Evolutionary conservation across 2,329 filamentous ascomycete genomes (phyloP).

Genomic region (Diaporthe helianthi): DNA sequence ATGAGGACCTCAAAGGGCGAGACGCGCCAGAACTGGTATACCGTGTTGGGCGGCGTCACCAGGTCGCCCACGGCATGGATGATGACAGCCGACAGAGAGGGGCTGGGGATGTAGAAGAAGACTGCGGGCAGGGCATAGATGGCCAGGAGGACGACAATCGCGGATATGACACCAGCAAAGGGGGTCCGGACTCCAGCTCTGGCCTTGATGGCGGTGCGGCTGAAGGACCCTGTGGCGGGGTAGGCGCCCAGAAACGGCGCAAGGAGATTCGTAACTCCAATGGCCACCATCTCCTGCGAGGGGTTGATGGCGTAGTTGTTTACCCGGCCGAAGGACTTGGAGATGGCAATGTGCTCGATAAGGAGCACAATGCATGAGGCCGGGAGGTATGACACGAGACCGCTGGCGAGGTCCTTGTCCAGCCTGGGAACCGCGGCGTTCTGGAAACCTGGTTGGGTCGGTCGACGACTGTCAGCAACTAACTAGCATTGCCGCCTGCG

Average conservation of each 20-base stretch:
- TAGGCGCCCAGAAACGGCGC: slow-evolving; percentile 93
- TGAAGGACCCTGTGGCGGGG: slow-evolving; percentile 94
- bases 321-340: slow-evolving; percentile 93
- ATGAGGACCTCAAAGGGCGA: slow-evolving; percentile 89
- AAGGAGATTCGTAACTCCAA: slow-evolving; percentile 87
- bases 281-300: slow-evolving; percentile 94
- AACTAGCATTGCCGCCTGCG: neutral
- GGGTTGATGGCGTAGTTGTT: slow-evolving; percentile 97
- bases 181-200: slow-evolving; percentile 95
- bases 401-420: slow-evolving; percentile 68
- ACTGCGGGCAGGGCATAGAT: slow-evolving; percentile 88
- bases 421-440: slow-evolving; percentile 77
- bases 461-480: slow-evolving; percentile 29
- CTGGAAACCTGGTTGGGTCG: slow-evolving; percentile 80
- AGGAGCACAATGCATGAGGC: slow-evolving; percentile 91
- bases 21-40: slow-evolving; percentile 95
- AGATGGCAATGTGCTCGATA: slow-evolving; percentile 96
- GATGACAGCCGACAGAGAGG: slow-evolving; percentile 84
- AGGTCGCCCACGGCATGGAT: slow-evolving; percentile 95
- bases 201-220: slow-evolving; percentile 93
- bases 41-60: slow-evolving; percentile 86
- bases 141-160: slow-evolving; percentile 82
- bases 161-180: slow-evolving; percentile 88
- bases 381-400: slow-evolving; percentile 77
- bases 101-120: slow-evolving; percentile 91